These are phyloP conservation scores for Hemisphaericaspora lyxosophila DNA, from an alignment of 1,139 yeast genomes.

Conservation along the genomic window DNA sequence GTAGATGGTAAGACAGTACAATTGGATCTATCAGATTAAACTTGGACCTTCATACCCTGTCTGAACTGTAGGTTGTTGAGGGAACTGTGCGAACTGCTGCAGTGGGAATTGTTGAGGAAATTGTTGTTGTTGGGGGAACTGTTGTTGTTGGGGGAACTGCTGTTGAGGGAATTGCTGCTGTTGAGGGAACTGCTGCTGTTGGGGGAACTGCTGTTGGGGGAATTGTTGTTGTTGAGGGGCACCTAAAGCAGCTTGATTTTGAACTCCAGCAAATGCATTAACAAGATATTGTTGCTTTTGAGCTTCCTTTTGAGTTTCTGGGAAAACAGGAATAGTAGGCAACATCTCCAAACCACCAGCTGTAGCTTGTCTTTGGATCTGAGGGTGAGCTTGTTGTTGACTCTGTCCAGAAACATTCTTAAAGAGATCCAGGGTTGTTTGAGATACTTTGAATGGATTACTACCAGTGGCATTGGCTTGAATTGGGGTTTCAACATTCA, in stretches of 20 bases:
- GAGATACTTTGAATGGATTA: constrained; percentile 47
- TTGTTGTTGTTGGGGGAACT: constrained; percentile 13
- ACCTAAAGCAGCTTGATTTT: constrained; percentile 21
- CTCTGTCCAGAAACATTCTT: constrained; percentile 21
- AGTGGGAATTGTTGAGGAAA: constrained; percentile 17
- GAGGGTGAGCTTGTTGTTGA: constrained; percentile 18
- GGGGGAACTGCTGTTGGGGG: constrained; percentile 11
- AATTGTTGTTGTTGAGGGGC: constrained; percentile 17
- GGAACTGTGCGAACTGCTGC: constrained; percentile 14
- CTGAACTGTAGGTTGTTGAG: constrained; percentile 8
- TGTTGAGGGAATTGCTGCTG: constrained; percentile 12
- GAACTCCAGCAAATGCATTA: constrained; percentile 40
- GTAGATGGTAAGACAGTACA: too few species aligned
- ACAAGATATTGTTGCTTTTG: constrained; percentile 35
- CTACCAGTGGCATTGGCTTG: constrained; percentile 39
- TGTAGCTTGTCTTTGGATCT: constrained; percentile 50
- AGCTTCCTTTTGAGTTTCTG: constrained; percentile 53
- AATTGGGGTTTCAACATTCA: constrained; percentile 19
- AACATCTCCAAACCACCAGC: constrained; percentile 68
- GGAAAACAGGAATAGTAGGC: constrained; percentile 65
- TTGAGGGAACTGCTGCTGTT: constrained; percentile 10
- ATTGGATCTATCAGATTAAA: constrained; percentile 21
- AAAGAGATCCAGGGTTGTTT: constrained; percentile 36
- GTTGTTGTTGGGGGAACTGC: constrained; percentile 6
- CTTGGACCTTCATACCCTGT: constrained; percentile 30